Evolutionary conservation across 2,329 filamentous ascomycete genomes (phyloP).

Genomic region (Monosporascus sp.): DNA sequence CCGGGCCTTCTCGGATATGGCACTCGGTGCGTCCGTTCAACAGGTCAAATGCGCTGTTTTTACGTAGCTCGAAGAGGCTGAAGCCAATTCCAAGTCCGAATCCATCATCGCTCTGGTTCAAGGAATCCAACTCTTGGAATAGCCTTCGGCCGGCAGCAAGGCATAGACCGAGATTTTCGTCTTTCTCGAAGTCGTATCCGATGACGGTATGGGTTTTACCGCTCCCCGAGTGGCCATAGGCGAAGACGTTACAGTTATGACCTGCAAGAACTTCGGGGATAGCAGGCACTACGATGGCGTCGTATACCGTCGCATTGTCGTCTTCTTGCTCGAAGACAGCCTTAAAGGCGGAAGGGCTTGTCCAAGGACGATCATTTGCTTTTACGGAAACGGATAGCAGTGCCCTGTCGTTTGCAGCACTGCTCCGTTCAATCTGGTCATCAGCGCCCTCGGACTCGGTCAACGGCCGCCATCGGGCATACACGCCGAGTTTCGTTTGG

Average conservation of each 20-base stretch:
- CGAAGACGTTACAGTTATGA: conserved; percentile 35
- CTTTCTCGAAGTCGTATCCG: conserved; percentile 34
- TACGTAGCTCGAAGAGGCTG: conserved; percentile 36
- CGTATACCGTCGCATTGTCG: conserved; percentile 19
- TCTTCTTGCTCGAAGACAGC: conserved; percentile 21
- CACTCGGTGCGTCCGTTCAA: conserved; percentile 33
- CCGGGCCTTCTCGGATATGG: conserved; percentile 34
- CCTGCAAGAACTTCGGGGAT: conserved; percentile 30
- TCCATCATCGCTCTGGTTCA: conserved; percentile 15
- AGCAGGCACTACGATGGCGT: conserved; percentile 26
- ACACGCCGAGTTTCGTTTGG: too few species aligned
- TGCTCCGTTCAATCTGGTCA: too few species aligned
- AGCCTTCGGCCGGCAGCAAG: conserved; percentile 29
- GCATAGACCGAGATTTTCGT: conserved; percentile 30
- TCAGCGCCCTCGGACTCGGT: too few species aligned
- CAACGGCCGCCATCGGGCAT: too few species aligned
- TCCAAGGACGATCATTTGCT: conserved; percentile 9
- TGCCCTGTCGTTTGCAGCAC: too few species aligned
- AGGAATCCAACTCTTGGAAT: conserved; percentile 16
- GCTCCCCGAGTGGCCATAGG: conserved; percentile 35
- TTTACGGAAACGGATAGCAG: too few species aligned
- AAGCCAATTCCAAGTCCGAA: conserved; percentile 30
- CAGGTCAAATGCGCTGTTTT: conserved; percentile 36
- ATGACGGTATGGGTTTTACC: conserved; percentile 20
- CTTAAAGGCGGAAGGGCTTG: conserved; percentile 16